Conservation (phyloP, 768 basidiomycete genomes). For the Lactarius trivialis region DNA sequence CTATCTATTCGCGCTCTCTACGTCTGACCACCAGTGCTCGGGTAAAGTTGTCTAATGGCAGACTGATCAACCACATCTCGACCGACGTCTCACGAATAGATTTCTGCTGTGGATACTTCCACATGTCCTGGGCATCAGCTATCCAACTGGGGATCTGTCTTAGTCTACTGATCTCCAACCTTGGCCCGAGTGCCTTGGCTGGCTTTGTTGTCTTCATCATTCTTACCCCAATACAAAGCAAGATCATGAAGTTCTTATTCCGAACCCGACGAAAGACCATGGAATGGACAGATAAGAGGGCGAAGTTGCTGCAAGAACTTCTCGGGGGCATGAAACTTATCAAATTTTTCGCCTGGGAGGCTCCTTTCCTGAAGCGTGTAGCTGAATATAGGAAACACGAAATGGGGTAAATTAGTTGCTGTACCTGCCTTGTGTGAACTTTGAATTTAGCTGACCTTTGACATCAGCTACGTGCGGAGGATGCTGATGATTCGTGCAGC, state of each 20-base stretch:
- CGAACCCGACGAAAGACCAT: constrained; percentile 64
- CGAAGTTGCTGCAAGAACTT: constrained; percentile 84
- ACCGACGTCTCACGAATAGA: constrained; percentile 90
- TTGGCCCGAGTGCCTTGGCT: constrained; percentile 55
- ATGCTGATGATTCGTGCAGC: constrained; percentile 60
- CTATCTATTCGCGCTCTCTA: constrained; percentile 75
- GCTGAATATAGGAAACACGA: constrained; percentile 65
- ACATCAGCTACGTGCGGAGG: constrained; percentile 52
- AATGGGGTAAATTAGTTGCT: constrained; percentile 38
- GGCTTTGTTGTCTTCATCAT: constrained; percentile 61
- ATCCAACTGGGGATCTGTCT: constrained; percentile 77
- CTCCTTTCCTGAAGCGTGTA: constrained; percentile 70
- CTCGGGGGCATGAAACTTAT: constrained; percentile 86
- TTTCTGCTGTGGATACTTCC: constrained; percentile 75
- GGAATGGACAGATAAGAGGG: constrained; percentile 86
- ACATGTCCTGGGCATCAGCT: constrained; percentile 71
- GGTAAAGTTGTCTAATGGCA: constrained; percentile 76
- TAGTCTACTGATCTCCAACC: constrained; percentile 60
- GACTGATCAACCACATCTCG: constrained; percentile 89
- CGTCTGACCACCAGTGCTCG: constrained; percentile 73
- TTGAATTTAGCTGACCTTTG: constrained; percentile 8
- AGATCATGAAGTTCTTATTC: constrained; percentile 69
- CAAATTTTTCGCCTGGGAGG: constrained; percentile 89
- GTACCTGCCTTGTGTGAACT: background rate
- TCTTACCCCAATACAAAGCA: constrained; percentile 64